A percentile compares a stretch with the other conserved stretches of the same genome.
Conservation (phyloP, 2,329 filamentous ascomycete genomes). For the Ascochyta lentis region DNA sequence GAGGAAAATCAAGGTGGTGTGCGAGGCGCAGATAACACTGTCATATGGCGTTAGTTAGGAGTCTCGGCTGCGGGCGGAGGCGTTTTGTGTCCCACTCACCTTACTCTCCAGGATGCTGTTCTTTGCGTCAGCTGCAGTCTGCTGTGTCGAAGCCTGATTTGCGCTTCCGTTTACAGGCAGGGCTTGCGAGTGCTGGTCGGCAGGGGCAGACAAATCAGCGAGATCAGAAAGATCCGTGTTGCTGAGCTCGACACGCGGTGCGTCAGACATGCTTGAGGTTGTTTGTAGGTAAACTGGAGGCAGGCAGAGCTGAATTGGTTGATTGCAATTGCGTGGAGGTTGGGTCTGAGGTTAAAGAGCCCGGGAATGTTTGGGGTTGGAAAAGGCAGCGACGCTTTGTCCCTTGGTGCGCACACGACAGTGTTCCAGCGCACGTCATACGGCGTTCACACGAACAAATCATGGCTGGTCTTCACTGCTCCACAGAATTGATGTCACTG, state of each 20-base stretch:
- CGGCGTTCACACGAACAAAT: conserved; percentile 18
- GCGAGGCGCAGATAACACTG: conserved; percentile 49
- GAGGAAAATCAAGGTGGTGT: conserved; percentile 34
- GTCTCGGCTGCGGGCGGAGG: conserved; percentile 43
- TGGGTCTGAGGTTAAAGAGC: conserved; percentile 3
- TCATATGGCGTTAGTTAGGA: conserved; percentile 44
- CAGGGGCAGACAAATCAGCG: conserved; percentile 33
- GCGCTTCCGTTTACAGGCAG: conserved; percentile 34
- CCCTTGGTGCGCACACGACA: conserved; percentile 16
- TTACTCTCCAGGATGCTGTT: conserved; percentile 52
- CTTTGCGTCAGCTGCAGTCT: conserved; percentile 41
- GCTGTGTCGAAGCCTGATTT: conserved; percentile 28
- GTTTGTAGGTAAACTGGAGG: conserved; percentile 6
- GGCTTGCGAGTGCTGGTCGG: conserved; percentile 22
- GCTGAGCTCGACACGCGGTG: conserved; percentile 41
- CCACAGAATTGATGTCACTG: conserved; percentile 18
- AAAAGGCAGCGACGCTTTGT: conserved; percentile 12
- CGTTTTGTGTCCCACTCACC: conserved; percentile 46
- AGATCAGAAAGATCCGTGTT: conserved; percentile 36
- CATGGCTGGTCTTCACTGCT: conserved; percentile 6
- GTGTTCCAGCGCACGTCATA: conserved; percentile 20
- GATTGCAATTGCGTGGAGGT: conserved; percentile 7
- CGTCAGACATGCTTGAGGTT: conserved; percentile 36
- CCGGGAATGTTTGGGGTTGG: conserved; percentile 16
- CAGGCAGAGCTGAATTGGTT: background rate